Evolutionary conservation across 2,329 filamentous ascomycete genomes (phyloP).

Genomic region (Calycina herbarum): DNA sequence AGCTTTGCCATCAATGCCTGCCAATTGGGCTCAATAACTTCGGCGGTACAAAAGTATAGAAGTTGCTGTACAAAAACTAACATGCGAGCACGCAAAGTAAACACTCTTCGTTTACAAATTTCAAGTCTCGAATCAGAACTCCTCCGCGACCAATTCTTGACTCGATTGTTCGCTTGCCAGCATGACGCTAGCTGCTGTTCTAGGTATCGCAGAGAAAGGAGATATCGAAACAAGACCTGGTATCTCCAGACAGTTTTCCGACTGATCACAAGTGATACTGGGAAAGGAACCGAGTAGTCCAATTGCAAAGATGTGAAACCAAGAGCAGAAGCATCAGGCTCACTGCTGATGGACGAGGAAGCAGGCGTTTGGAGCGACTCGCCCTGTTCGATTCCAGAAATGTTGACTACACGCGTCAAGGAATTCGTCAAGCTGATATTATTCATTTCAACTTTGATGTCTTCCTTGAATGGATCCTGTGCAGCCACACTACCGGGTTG

Average conservation of each 20-base stretch:
- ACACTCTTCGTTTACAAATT: slow-evolving; percentile 89
- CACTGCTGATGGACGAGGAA: slow-evolving; percentile 60
- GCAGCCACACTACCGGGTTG: slow-evolving; percentile 93
- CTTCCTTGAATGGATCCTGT: slow-evolving; percentile 95
- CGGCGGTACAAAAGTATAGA: slow-evolving; percentile 93
- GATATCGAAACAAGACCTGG: slow-evolving; percentile 91
- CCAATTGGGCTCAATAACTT: slow-evolving; percentile 99
- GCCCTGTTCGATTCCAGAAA: slow-evolving; percentile 91
- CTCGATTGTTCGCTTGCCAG: slow-evolving; percentile 88
- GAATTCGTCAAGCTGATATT: slow-evolving; percentile 90
- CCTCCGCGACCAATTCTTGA: slow-evolving; percentile 78
- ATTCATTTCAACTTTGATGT: slow-evolving; percentile 97
- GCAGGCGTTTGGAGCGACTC: slow-evolving; percentile 75
- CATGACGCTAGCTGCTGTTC: slow-evolving; percentile 83
- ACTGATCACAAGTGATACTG: slow-evolving; percentile 91
- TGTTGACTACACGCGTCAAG: slow-evolving; percentile 93
- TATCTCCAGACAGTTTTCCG: slow-evolving; percentile 97
- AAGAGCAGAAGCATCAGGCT: slow-evolving; percentile 81
- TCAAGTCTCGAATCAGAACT: slow-evolving; percentile 74
- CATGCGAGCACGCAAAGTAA: slow-evolving; percentile 91
- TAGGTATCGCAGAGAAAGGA: slow-evolving; percentile 84
- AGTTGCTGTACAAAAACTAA: slow-evolving; percentile 95
- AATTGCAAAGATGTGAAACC: slow-evolving; percentile 93
- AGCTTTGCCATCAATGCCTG: slow-evolving; percentile 87
- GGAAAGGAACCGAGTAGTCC: slow-evolving; percentile 93